phyloP scores from a whole-genome alignment of 2,329 filamentous ascomycete genomes.

The Nothomitra cinnamomea region DNA sequence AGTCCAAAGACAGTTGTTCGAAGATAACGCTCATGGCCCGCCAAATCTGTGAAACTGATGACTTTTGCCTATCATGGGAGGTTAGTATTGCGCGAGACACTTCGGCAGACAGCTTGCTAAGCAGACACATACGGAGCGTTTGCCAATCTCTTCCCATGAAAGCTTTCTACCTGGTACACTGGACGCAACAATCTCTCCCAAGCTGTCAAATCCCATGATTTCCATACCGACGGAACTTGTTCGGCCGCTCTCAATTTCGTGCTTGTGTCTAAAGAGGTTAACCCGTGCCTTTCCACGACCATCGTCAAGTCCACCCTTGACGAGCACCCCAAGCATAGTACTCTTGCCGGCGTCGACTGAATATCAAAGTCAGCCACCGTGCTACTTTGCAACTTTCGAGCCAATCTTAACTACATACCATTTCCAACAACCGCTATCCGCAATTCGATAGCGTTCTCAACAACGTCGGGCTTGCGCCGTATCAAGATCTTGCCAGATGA shows the following conservation, averaged over 20 bases:
- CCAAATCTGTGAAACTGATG: conserved; percentile 88
- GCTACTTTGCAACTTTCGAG: not conserved
- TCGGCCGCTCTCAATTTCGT: conserved; percentile 87
- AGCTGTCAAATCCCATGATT: conserved; percentile 91
- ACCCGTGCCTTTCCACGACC: conserved; percentile 85
- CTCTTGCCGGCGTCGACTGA: conserved; percentile 88
- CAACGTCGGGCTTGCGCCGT: conserved; percentile 51
- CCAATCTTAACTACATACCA: conserved; percentile 29
- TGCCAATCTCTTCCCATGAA: conserved; percentile 96
- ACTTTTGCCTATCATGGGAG: conserved; percentile 52
- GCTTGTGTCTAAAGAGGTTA: conserved; percentile 93
- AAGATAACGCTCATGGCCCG: conserved; percentile 88
- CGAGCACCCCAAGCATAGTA: conserved; percentile 85
- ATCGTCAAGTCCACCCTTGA: conserved; percentile 90
- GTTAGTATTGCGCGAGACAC: not conserved
- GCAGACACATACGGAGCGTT: conserved; percentile 45
- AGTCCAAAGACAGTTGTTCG: conserved; percentile 93
- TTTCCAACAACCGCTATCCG: conserved; percentile 94
- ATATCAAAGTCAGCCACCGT: not conserved
- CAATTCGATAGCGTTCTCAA: conserved; percentile 87
- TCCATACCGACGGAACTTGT: conserved; percentile 98
- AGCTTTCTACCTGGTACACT: conserved; percentile 71
- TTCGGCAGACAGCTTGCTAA: not conserved
- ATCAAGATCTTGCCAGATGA: conserved; percentile 78
- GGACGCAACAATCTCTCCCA: conserved; percentile 65